phyloP scores from a whole-genome alignment of 176 grass and related monocot genomes.

The Echinochloa phyllopogon region DNA sequence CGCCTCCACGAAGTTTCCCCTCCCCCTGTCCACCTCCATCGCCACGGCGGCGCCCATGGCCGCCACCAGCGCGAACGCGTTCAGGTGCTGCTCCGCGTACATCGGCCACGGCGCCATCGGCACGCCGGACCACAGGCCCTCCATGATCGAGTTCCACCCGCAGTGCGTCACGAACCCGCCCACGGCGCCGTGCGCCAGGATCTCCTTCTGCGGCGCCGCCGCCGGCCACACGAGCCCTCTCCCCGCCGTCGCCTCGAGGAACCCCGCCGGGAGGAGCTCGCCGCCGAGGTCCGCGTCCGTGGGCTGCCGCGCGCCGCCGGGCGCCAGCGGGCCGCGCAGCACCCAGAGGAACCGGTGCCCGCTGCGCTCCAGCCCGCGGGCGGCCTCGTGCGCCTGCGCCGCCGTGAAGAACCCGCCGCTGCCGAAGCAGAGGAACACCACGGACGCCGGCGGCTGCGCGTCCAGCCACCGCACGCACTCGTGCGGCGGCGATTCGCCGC shows the following conservation, averaged over 20 bases:
- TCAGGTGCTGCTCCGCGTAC: conserved; percentile 34
- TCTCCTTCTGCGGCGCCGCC: conserved; percentile 44
- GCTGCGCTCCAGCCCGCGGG: too few species aligned
- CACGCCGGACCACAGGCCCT: conserved; percentile 29
- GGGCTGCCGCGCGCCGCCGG: neutral
- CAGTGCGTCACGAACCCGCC: conserved; percentile 64
- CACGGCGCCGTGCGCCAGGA: conserved; percentile 44
- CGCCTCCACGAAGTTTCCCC: neutral
- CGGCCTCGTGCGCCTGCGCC: conserved; percentile 12
- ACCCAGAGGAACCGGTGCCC: too few species aligned
- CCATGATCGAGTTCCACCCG: conserved; percentile 53
- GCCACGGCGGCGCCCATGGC: conserved; percentile 2
- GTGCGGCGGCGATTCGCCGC: neutral
- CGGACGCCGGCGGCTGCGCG: conserved; percentile 47
- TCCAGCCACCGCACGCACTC: conserved; percentile 58
- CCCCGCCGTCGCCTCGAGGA: conserved; percentile 30
- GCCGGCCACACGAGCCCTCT: conserved; percentile 36
- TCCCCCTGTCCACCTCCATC: neutral
- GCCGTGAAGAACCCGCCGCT: conserved; percentile 40
- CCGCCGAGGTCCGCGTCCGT: neutral
- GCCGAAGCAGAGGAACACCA: conserved; percentile 68
- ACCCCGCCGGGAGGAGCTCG: conserved; percentile 38
- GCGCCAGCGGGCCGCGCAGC: neutral
- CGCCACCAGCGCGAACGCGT: conserved; percentile 21
- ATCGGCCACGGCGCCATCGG: conserved; percentile 22